Base-by-base conservation (phyloP, 2,329 filamentous ascomycete species). In the Tolypocladium ovalisporum region DNA sequence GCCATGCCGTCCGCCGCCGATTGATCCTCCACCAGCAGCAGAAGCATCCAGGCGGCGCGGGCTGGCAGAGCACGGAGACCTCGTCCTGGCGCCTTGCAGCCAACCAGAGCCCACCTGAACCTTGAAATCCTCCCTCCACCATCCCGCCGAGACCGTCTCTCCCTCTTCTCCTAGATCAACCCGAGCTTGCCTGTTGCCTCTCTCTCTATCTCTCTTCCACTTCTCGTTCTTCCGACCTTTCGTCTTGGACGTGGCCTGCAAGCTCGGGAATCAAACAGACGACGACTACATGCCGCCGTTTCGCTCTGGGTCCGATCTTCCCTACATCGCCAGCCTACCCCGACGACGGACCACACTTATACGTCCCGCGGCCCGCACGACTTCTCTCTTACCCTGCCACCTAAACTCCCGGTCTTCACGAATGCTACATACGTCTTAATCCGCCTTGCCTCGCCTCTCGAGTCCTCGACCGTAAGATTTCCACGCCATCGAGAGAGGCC, bases 231-330 rank as follows among this genome's bases (percentile, higher is more conserved):
- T 4, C 57, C 59, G 55, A 39, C 56, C 55, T 58, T 64, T 62
- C 54, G 64, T 60, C 62, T 68, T 68, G 67, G 65, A 62, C 57
- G 56, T 60, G 59, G 52, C 55, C 55, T 59, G 58, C 56, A 56
- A 56, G 55, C 34, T 55, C 56, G 61, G 40, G 64, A 52, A 55
- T 36, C 44, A 3, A 51, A 19, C 53, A 42, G 35, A 52, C 44
- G 9, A 54, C 52, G 52, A 40, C 52, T 59, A 56, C 55, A 61
- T 61, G 59, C 60, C 55, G 55, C 56, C 54, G 2, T 52, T 56
- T 35, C 57, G 29, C 27, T 49, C 36, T 51, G 57, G 57, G 22
- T 24, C 9, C 35, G 6, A 39, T 54, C 24, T 37, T 54, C 51
- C 51, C 56, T 57, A 51, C 56, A 34, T 56, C 47, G 47, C 35